Evolutionary conservation across 1,284 basidiomycete species (phyloP), one percentile per base, ranked within the genome.

Genomic region (Marasmius fiardii): DNA sequence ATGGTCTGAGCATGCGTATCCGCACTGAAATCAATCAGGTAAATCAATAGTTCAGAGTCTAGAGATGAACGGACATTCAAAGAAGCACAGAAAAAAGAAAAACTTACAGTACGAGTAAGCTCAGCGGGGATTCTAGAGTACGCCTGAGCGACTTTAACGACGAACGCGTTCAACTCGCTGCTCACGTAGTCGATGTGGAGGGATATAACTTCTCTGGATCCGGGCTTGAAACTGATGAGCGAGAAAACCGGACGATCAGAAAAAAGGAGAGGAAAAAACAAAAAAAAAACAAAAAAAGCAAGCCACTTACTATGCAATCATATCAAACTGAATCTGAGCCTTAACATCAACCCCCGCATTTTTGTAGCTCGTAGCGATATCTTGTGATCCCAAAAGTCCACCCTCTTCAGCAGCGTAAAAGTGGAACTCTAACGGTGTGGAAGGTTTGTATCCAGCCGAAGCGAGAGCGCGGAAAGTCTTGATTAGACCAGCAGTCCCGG

Each of bases 331-430:
- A 35, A 59, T 43, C 51, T 81, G 81, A 2, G 74, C 79, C 52
- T 69, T 67, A 26, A 83, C 76, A 51, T 70, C 65, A 45, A 65
- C 66, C 11, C 68, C 68, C 14, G 67, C 56, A 20, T 68, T 67
- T 56, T 75, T 74, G 65, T 83, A 85, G 10, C 64, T 59, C 57
- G 72, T 71, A 6, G 79, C 81, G 47, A 85, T 71, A 1, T 75
- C 81, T 61, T 81, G 76, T 34, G 72, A 75, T 10, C 82, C 82
- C 23, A 85, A 72, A 5, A 83, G 67, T 8, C 82, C 81, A 20
- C 76, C 75, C 64, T 82, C 79, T 63, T 82, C 80, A 4, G 76
- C 79, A 11, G 74, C 74, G 66, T 76, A 83, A 69, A 73, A 85
- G 69, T 82, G 80, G 64, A 81, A 79, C 64, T 84, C 81, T 51